Evolutionary conservation across 2,329 filamentous ascomycete genomes (phyloP), one percentile per base, ranked within the genome.

Genomic region (Ophiocordyceps polyrhachis-furcata): DNA sequence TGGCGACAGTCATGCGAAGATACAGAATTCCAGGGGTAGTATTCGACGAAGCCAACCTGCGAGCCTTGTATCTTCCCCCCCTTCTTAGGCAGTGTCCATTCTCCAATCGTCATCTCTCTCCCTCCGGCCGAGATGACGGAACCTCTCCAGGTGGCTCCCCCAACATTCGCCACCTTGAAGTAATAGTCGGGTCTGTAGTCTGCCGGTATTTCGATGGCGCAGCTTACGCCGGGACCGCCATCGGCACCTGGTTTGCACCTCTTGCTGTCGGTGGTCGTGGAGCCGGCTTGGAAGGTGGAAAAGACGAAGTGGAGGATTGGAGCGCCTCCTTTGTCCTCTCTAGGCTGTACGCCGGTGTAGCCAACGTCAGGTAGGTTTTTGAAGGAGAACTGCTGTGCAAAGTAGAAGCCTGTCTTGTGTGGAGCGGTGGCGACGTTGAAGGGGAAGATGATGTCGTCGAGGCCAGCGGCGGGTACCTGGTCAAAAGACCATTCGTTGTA

Each of bases 241-340:
- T 61, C 51, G 46, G 58, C 51, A 28, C 56, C 45, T 43, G 50
- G 1, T 41, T 52, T 2, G 51, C 57, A 55, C 31, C 52, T 52
- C 0, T 45, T 14, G 25, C 9, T 28, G 25, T 54, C 44, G 7
- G 11, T 19, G 2, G 49, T 48, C 1, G 44, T 54, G 5, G 52
- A 47, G 20, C 50, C 50, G 1, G 5, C 20, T 14, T 48, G 43
- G 42, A 53, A 55, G 3, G 49, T 48, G 8, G 53, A 54, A 46
- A 53, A 55, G 45, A 49, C 49, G 21, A 38, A 51, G 38, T 50
- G 52, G 21, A 54, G 42, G 14, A 48, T 45, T 17, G 40, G 45
- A 11, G 45, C 32, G 21, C 50, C 48, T 5, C 50, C 38, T 7
- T 9, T 4, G 43, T 53, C 47, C 5, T 40, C 21, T 19, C 48